A percentile compares a stretch with the other conserved stretches of the same genome.
phyloP scores from a whole-genome alignment of 495 filamentous ascomycete species.

The Aspergillus sclerotioniger region DNA sequence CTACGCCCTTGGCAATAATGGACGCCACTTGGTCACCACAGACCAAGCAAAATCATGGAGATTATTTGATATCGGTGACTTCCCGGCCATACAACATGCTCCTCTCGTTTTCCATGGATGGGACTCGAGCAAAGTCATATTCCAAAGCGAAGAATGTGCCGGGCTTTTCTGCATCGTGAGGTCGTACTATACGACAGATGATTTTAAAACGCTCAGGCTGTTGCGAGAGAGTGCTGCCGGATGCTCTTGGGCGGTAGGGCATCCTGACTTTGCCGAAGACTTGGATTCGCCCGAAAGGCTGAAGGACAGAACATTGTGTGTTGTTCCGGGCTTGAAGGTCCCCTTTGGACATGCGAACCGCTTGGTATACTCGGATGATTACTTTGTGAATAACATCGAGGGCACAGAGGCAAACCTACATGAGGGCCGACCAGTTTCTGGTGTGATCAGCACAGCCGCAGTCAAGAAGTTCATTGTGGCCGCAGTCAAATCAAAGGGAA shows the following conservation, averaged over 20 bases:
- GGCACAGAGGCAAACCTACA: constrained; percentile 71
- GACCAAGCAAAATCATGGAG: constrained; percentile 80
- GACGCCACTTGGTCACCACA: constrained; percentile 72
- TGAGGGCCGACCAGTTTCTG: constrained; percentile 65
- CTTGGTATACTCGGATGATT: constrained; percentile 75
- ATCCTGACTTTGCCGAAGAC: constrained; percentile 67
- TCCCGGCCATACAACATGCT: constrained; percentile 38
- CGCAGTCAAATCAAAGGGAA: constrained; percentile 72
- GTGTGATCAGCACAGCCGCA: constrained; percentile 70
- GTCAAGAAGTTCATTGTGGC: constrained; percentile 85
- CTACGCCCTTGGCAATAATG: constrained; percentile 66
- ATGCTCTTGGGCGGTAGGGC: constrained; percentile 81
- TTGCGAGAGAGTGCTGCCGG: constrained; percentile 63
- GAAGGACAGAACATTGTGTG: constrained; percentile 72
- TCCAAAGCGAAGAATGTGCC: constrained; percentile 67
- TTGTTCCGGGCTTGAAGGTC: constrained; percentile 65
- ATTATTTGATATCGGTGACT: constrained; percentile 59
- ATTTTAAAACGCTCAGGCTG: constrained; percentile 64
- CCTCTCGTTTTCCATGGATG: constrained; percentile 73
- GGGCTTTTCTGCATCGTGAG: constrained; percentile 37
- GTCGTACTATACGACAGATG: constrained; percentile 78
- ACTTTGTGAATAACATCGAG: constrained; percentile 56
- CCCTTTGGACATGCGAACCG: constrained; percentile 63
- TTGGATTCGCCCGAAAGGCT: constrained; percentile 50
- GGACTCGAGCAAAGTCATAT: constrained; percentile 79